Evolutionary conservation across 768 basidiomycete genomes (phyloP), one percentile per base, ranked within the genome.

Genomic region (Leccinum subgranulosum): DNA sequence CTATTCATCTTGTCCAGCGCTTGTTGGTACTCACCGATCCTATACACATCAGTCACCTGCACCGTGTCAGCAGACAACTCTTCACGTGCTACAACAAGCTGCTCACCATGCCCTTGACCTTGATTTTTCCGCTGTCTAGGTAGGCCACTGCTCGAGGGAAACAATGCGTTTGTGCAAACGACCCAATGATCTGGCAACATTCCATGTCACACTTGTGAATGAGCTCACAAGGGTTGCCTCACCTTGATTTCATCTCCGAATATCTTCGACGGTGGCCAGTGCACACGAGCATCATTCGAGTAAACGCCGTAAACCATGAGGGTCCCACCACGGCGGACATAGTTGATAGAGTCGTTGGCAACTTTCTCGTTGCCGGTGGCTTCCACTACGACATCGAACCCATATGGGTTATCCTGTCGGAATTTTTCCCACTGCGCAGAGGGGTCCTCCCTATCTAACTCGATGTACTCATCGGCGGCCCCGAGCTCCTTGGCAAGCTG

Each of bases 111-210:
- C 86, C 89, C 68, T 87, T 85, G 23, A 88, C 82, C 47, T 81
- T 86, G 64, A 94, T 77, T 76, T 90, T 93, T 15, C 90, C 88
- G 60, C 83, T 83, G 62, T 94, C 92, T 27, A 94, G 81, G 68
- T 93, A 92, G 3, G 85, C 86, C 46, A 94, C 85, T 4, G 91
- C 90, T 6, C 92, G 84, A 43, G 91, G 90, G 82, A 95, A 94
- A 73, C 91, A 92, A 75, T 79, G 84, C 1, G 84, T 86, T 64
- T 92, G 91, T 5, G 91, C 86, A 76, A 93, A 92, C 0, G 91
- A 92, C 11, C 90, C 88, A 60, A 93, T 87, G 64, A 92, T 91
- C 87, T 90, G 7, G 54, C 48, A 15, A 47, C 53, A 48, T 28
- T 14, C 25, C 55, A 43, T 47, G 29, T 53, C n/a, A 54, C 9